Base-by-base conservation (phyloP, 495 filamentous ascomycete genomes). In the Daldinia loculata region DNA sequence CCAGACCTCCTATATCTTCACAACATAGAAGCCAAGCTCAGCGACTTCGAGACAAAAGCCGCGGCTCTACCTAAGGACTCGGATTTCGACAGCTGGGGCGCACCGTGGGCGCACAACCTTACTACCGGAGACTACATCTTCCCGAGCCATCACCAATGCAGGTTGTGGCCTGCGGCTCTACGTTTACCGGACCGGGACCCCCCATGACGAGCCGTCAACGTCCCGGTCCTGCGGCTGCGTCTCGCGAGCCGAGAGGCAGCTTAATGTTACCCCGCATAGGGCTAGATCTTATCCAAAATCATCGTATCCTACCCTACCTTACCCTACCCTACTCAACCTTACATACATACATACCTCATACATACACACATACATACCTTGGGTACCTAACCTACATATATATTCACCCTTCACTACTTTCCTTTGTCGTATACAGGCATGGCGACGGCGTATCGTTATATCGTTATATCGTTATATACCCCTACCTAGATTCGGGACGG, bases 11-110 rank as follows among this genome's bases (percentile, higher is more conserved):
- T 88, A 56, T 79, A 81, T 45, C 78, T 88, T 17, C 77, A 78
- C 57, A 80, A 83, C 51, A 82, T 85, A 74, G 86, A 85, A 69
- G 86, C 86, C 2, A 84, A 88, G 61, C 76, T 88, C 71, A 83
- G 68, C 52, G 77, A 77, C 81, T 86, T 75, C 69, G 79, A 70
- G 66, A 76, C 45, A 3, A 72, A 48, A 53, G 59, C 65, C 9
- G 19, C 65, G 26, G 34, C 22, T 12, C 45, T 57, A 22, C 64
- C 64, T n/a, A 68, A 50, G 52, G 70, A 69, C 9, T 30, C 65
- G 15, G 9, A 57, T 53, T 69, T 66, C 27, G 66, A 73, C 32
- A 57, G 27, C 17, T 73, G 70, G 65, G 43, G 52, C 22, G 39
- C 57, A 41, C 57, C 65, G 61, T 65, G 70, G 65, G 58, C 65